Evolutionary conservation across 2,329 filamentous ascomycete species (phyloP), one percentile per base, ranked within the genome.

Genomic region (Penicillium griseofulvum): DNA sequence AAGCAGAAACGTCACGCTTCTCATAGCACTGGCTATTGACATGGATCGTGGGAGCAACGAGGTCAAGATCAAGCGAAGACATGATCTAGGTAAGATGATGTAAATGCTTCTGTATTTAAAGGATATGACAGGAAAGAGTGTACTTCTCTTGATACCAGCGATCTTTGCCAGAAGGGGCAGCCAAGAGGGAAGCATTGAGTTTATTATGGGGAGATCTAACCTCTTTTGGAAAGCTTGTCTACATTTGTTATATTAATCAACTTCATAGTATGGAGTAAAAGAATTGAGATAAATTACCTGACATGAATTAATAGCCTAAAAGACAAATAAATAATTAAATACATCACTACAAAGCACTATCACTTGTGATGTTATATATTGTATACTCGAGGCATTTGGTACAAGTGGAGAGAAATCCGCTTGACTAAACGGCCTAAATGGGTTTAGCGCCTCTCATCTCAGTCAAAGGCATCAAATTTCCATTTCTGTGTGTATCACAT

Each of bases 131-230:
- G 12, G n/a, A 10, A 16, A 26, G 1, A 12, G 33, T 48, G 19
- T 48, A 26, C 45, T 37, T 19, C 31, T 34, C 4, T 37, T 28
- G 29, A 48, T 48, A 48, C n/a, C 33, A n/a, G 37, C 28, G 38
- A 36, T 43, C 48, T 16, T 43, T 43, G 1, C 48, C n/a, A 7
- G 9, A 36, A 26, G 1, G 10, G 26, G 48, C n/a, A 50, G 48
- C 48, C 48, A 50, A 50, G 48, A 43, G 16, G 29, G 28, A 43
- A 43, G 2, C 10, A 41, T 50, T 34, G 28, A 36, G 48, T 50
- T 50, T 28, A 17, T 5, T 2, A 36, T 17, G 38, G 36, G 29
- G 12, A 3, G 22, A 22, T 17, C 19, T 42, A 50, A 4, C 19
- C 17, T 4, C 1, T 42, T 50, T 50, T 11, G 14, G 12, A 4